Evolutionary conservation across 1,139 yeast species (phyloP).

Genomic region (Candida smagusa): DNA sequence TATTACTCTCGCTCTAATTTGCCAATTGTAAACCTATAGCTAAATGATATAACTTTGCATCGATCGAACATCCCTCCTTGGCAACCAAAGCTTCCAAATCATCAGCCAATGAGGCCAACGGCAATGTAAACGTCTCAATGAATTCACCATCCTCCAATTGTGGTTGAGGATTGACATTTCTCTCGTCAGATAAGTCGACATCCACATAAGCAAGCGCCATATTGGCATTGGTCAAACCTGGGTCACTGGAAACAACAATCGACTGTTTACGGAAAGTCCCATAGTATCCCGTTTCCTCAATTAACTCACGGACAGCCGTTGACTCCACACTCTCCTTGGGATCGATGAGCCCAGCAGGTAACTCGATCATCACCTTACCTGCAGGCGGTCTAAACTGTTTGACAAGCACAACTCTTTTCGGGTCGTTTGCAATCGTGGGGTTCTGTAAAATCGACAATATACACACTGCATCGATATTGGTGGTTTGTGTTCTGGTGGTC

Average conservation of each 20-base stretch:
- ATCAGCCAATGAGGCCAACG: slow-evolving; percentile 55
- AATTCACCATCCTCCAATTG: slow-evolving; percentile 86
- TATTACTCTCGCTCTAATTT: too few species aligned
- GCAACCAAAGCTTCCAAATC: slow-evolving; percentile 48
- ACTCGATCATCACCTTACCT: slow-evolving; percentile 80
- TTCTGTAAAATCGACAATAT: slow-evolving; percentile 67
- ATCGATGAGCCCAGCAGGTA: slow-evolving; percentile 94
- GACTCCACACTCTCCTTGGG: slow-evolving; percentile 72
- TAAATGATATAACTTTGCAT: slow-evolving; percentile 82
- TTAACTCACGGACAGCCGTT: slow-evolving; percentile 83
- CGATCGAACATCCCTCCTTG: slow-evolving; percentile 69
- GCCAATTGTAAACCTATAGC: slow-evolving; percentile 61
- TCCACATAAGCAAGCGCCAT: slow-evolving; percentile 75
- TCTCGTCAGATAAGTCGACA: slow-evolving; percentile 63
- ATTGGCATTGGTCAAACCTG: slow-evolving; percentile 92
- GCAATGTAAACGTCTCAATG: slow-evolving; percentile 75
- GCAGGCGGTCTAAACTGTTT: slow-evolving; percentile 94
- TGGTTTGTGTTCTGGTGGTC: slow-evolving; percentile 66
- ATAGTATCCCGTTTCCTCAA: slow-evolving; percentile 89
- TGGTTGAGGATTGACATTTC: slow-evolving; percentile 67
- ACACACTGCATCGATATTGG: slow-evolving; percentile 84
- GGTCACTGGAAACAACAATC: slow-evolving; percentile 67
- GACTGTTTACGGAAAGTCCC: slow-evolving; percentile 56
- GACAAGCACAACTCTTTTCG: slow-evolving; percentile 59
- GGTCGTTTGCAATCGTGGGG: slow-evolving; percentile 37